Conservation (phyloP, 441 rosid genomes). For the Jatropha podagrica region DNA sequence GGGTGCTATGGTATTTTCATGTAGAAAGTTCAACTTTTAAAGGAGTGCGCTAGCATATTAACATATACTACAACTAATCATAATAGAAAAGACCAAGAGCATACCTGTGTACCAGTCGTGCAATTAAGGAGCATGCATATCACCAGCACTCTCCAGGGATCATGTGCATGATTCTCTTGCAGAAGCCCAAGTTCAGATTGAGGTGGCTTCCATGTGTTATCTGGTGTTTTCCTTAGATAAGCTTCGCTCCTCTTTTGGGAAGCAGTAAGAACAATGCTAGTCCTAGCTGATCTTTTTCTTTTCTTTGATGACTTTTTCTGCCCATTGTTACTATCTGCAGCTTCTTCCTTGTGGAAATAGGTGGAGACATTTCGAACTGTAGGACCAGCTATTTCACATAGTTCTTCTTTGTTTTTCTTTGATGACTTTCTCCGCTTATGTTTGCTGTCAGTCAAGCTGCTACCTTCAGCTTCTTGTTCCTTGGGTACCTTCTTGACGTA, state of each 20-base stretch:
- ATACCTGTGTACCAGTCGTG: slow-evolving; percentile 65
- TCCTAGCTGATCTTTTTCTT: neutral
- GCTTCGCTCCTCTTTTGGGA: slow-evolving; percentile 55
- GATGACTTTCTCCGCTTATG: neutral
- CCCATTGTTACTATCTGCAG: neutral
- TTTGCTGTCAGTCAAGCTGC: neutral
- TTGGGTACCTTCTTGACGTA: slow-evolving; percentile 2
- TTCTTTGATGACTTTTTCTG: neutral
- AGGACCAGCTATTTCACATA: neutral
- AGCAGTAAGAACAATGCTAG: slow-evolving; percentile 25
- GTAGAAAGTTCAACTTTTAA: neutral
- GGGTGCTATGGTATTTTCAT: neutral
- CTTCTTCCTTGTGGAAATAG: neutral
- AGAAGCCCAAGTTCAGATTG: slow-evolving; percentile 46
- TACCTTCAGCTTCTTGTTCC: slow-evolving; percentile 3
- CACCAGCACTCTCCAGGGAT: slow-evolving; percentile 79
- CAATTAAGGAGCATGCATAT: slow-evolving; percentile 81
- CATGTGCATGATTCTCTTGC: slow-evolving; percentile 65
- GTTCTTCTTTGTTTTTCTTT: neutral
- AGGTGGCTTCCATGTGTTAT: slow-evolving; percentile 68
- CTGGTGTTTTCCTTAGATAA: slow-evolving; percentile 43
- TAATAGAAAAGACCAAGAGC: neutral
- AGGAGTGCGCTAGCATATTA: neutral
- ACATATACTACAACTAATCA: neutral
- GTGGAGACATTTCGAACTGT: neutral